phyloP scores from a whole-genome alignment of 371 early-diverging fungal genomes.

The Blakeslea trispora region DNA sequence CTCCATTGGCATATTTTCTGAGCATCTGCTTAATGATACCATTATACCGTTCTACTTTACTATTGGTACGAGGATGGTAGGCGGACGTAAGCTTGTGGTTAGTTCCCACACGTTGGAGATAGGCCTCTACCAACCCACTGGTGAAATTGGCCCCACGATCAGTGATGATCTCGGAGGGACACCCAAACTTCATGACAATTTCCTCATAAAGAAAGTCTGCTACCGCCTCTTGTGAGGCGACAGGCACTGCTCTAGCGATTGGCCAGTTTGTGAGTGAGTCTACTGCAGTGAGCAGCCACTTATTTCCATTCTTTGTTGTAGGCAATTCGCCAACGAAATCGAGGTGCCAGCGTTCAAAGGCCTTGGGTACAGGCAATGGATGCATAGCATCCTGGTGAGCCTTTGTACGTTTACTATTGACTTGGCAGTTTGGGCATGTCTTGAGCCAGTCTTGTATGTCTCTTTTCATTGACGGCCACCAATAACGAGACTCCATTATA shows the following conservation, averaged over 20 bases:
- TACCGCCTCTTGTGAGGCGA: conserved; percentile 21
- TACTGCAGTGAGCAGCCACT: conserved; percentile 36
- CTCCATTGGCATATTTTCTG: conserved; percentile 17
- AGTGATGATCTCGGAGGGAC: conserved; percentile 26
- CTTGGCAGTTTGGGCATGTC: background rate
- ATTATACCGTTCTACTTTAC: conserved; percentile 26
- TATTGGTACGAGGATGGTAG: conserved; percentile 32
- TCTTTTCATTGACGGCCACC: conserved; percentile 7
- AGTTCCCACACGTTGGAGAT: conserved; percentile 3
- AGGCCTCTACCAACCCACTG: background rate
- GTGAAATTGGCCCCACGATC: conserved; percentile 30
- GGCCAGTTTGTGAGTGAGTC: conserved; percentile 49
- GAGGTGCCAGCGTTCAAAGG: conserved; percentile 27
- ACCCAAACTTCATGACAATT: conserved; percentile 29
- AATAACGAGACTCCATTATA: background rate
- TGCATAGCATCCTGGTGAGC: no score
- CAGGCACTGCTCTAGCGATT: conserved; percentile 20
- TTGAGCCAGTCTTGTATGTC: conserved; percentile 16
- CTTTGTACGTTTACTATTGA: background rate
- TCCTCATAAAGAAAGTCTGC: conserved; percentile 18
- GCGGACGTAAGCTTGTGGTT: conserved; percentile 19
- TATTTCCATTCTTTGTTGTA: conserved; percentile 17
- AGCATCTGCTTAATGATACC: conserved; percentile 16
- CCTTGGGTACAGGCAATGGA: conserved; percentile 10
- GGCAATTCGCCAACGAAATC: conserved; percentile 31